Conservation (phyloP, 1,284 basidiomycete species). For the Afroboletus lepidellus region DNA sequence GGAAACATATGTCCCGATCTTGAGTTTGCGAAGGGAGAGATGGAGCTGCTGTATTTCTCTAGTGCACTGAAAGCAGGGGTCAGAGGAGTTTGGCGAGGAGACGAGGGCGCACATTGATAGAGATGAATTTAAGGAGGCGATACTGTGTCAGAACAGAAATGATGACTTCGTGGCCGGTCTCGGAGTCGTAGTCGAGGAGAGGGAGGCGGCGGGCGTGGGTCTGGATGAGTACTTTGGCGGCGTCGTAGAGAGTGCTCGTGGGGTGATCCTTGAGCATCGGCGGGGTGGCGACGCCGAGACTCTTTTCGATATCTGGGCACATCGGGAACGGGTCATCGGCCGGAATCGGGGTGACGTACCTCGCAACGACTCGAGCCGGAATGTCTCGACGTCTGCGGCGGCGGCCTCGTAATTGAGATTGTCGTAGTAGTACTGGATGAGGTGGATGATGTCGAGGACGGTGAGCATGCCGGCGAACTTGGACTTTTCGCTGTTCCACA, state of each 20-base stretch:
- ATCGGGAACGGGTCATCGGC: conserved; percentile 9
- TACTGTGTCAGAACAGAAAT: conserved; percentile 97
- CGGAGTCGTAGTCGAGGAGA: conserved; percentile 89
- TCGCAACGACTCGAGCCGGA: conserved; percentile 85
- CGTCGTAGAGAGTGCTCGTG: conserved; percentile 84
- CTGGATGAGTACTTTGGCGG: conserved; percentile 87
- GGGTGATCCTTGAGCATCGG: conserved; percentile 91
- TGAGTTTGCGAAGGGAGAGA: conserved; percentile 79
- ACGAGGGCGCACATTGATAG: conserved; percentile 83
- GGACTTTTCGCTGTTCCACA: conserved; percentile 95
- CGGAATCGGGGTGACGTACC: conserved; percentile 48
- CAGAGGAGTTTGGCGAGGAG: conserved; percentile 9
- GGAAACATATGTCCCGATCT: conserved; percentile 91
- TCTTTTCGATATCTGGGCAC: conserved; percentile 85
- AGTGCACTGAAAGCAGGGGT: conserved; percentile 48
- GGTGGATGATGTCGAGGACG: conserved; percentile 92
- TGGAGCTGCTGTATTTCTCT: conserved; percentile 78
- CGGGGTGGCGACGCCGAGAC: conserved; percentile 89
- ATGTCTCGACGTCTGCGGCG: conserved; percentile 90
- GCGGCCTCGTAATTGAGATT: conserved; percentile 87
- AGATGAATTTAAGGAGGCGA: conserved; percentile 96
- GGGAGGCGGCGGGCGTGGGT: conserved; percentile 95
- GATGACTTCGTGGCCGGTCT: conserved; percentile 94
- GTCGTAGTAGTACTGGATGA: conserved; percentile 95
- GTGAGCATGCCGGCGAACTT: conserved; percentile 96